Percentiles rank a stretch among this genome's conserved stretches.
These are phyloP conservation scores for Boletus semigastroideus DNA, from an alignment of 1,284 basidiomycete species.

Conservation along the genomic window DNA sequence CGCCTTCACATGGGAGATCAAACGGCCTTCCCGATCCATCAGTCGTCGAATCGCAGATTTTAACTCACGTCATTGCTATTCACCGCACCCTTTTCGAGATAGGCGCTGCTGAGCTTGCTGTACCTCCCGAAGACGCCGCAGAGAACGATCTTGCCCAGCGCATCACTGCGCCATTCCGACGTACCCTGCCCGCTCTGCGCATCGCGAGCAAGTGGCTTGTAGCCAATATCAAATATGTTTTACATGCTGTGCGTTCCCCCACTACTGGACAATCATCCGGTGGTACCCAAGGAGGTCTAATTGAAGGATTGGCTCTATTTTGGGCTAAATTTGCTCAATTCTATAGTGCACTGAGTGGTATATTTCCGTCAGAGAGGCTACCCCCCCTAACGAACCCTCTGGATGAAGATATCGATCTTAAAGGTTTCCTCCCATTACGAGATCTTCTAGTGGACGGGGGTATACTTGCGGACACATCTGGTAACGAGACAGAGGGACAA, in stretches of 20 bases:
- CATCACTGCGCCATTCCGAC: slow-evolving; percentile 83
- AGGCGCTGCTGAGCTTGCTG: slow-evolving; percentile 56
- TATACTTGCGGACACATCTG: slow-evolving; percentile 3
- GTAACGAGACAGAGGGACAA: slow-evolving; percentile 17
- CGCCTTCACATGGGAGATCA: slow-evolving; percentile 33
- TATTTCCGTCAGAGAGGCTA: slow-evolving; percentile 72
- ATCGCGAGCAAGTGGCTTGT: slow-evolving; percentile 90
- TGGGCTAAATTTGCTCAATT: slow-evolving; percentile 79
- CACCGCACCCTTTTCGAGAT: slow-evolving; percentile 69
- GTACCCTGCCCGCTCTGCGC: slow-evolving; percentile 84
- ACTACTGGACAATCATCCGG: slow-evolving; percentile 13
- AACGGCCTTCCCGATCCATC: slow-evolving; percentile 19
- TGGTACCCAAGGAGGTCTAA: slow-evolving; percentile 17
- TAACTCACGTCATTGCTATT: slow-evolving; percentile 73
- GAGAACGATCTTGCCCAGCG: slow-evolving; percentile 71
- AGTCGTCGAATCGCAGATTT: slow-evolving; percentile 65
- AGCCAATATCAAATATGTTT: slow-evolving; percentile 74
- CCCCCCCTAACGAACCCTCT: slow-evolving; percentile 66
- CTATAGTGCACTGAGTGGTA: slow-evolving; percentile 56
- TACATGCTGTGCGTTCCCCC: slow-evolving; percentile 35
- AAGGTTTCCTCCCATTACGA: slow-evolving; percentile 83
- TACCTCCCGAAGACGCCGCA: slow-evolving; percentile 48
- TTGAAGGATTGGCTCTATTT: slow-evolving; percentile 49
- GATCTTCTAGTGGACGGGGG: slow-evolving; percentile 42
- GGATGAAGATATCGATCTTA: slow-evolving; percentile 91